Evolutionary conservation across 2,329 filamentous ascomycete species (phyloP), one percentile per base, ranked within the genome.

Genomic region (Fusarium gaditjirri): DNA sequence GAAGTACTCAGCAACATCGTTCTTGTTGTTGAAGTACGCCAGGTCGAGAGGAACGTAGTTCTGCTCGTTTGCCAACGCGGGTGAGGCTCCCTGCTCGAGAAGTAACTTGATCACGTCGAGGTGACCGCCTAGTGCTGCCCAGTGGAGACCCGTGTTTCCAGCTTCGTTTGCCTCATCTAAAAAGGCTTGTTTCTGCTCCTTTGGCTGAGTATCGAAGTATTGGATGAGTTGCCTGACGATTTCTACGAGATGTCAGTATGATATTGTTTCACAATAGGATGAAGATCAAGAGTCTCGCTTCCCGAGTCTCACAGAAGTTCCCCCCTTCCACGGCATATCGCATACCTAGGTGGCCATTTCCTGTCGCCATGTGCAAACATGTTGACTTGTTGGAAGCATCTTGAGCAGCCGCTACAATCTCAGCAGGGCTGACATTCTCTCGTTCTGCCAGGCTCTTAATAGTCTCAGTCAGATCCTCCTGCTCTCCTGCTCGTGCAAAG

Each of bases 101-200:
- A 99, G 87, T 2, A 90, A 83, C 84, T 95, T 93, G 11, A 97
- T 94, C 7, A 91, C 89, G 10, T 91, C 89, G 6, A 98, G 84
- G 77, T 98, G 95, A 3, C 95, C 95, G 60, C 97, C 96, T 61
- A 98, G 84, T 1, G 94, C 93, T 1, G 95, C 95, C 95, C 95
- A 98, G 83, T 99, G 96, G 64, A 99, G 85, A 1, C 94, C 89
- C 2, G 95, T 98, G 84, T 98, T 98, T 47, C 94, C 95, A 49
- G 93, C 92, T 69, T 90, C 85, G 78, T 99, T 99, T 68, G 88
- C 86, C 5, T 87, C 84, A 75, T 94, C 92, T 29, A 94, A 81
- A 73, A 91, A 90, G 2, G 86, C 80, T 71, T 85, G 83, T 71
- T 83, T 84, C 68, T 84, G 82, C 38, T 80, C 80, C 64, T 80